Percentiles rank a stretch among this genome's conserved stretches.
Conservation (phyloP, 345 rosid genomes). For the Anacardium occidentale region DNA sequence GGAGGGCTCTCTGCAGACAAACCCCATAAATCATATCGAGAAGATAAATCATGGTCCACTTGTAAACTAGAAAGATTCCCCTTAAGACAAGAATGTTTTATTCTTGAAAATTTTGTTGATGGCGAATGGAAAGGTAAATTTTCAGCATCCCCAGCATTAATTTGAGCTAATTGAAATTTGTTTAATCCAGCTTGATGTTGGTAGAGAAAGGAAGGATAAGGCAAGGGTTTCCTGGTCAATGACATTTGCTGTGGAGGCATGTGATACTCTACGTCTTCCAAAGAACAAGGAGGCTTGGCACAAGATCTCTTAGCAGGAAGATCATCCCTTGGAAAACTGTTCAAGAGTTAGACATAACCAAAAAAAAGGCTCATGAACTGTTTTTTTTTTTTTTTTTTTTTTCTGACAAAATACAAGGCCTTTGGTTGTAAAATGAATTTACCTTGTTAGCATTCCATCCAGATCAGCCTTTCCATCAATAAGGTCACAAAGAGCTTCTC, state of each 20-base stretch:
- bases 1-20: slow-evolving; percentile 79
- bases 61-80: slow-evolving; percentile 35
- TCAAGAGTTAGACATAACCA: slow-evolving; percentile 17
- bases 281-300: slow-evolving; percentile 51
- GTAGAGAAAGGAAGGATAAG: slow-evolving; percentile 48
- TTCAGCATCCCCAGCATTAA: slow-evolving; percentile 41
- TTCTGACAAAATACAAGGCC: slow-evolving; percentile 5
- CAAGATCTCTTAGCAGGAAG: slow-evolving; percentile 52
- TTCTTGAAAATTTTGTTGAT: slow-evolving; percentile 41
- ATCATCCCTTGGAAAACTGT: slow-evolving; percentile 48
- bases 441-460: slow-evolving; percentile 54
- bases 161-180: slow-evolving; percentile 47
- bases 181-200: slow-evolving; percentile 57
- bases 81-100: slow-evolving; percentile 24
- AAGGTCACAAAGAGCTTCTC: slow-evolving; percentile 89
- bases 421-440: slow-evolving; percentile 16
- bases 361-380: slow-evolving; percentile 17
- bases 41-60: slow-evolving; percentile 40
- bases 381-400: too few relatives aligned
- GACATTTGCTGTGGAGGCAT: slow-evolving; percentile 35
- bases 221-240: slow-evolving; percentile 42
- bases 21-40: slow-evolving; percentile 65
- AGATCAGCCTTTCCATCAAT: slow-evolving; percentile 61
- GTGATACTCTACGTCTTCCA: slow-evolving; percentile 55
- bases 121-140: slow-evolving; percentile 35